phyloP scores from a whole-genome alignment of 768 basidiomycete genomes.

The Lactarius tabidus region DNA sequence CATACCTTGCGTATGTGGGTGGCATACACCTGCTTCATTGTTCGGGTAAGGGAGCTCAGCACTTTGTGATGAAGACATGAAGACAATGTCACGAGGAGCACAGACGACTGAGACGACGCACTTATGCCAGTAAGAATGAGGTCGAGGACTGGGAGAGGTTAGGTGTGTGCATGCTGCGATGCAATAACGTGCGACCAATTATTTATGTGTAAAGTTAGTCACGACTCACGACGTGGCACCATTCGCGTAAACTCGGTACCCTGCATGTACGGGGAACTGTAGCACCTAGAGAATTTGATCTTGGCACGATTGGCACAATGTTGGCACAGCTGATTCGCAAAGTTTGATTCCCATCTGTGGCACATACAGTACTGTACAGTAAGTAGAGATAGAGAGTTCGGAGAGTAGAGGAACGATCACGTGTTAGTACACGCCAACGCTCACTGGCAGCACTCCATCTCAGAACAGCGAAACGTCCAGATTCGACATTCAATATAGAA shows the following conservation, averaged over 20 bases:
- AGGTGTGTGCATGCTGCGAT: neutral
- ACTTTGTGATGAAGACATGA: neutral
- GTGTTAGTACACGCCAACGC: too few species aligned
- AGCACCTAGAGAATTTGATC: neutral
- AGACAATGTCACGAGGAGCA: neutral
- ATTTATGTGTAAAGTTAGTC: neutral
- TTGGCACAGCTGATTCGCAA: too few species aligned
- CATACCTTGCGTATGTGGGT: slow-evolving; percentile 4
- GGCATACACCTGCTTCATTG: neutral
- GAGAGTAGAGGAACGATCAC: too few species aligned
- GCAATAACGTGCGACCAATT: neutral
- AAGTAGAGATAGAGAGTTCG: too few species aligned
- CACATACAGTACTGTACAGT: too few species aligned
- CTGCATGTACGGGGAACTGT: too few species aligned
- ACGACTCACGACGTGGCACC: too few species aligned
- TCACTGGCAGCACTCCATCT: too few species aligned
- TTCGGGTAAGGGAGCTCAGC: neutral
- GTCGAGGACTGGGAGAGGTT: neutral
- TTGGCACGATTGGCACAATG: neutral
- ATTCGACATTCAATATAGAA: too few species aligned
- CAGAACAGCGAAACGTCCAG: too few species aligned
- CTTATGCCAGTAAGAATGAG: neutral
- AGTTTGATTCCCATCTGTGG: too few species aligned
- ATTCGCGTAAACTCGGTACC: too few species aligned
- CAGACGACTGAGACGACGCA: neutral